These are phyloP conservation scores for Epichloe typhina DNA, from an alignment of 2,329 filamentous ascomycete species.

Conservation along the genomic window DNA sequence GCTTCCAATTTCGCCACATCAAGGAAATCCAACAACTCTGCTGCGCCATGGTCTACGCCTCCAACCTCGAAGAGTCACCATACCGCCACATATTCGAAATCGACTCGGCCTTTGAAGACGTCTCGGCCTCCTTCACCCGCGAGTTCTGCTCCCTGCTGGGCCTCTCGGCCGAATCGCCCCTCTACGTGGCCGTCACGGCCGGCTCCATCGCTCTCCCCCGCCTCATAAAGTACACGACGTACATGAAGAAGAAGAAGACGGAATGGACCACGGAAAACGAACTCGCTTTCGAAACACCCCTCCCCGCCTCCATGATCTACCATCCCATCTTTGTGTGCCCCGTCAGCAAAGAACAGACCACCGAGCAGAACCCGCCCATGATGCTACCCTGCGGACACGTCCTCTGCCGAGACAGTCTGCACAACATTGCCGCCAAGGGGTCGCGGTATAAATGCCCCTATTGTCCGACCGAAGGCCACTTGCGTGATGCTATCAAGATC, in stretches of 20 bases:
- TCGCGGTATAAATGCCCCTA: constrained; percentile 89
- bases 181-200: constrained; percentile 86
- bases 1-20: constrained; percentile 63
- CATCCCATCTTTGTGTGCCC: constrained; percentile 97
- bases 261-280: constrained; percentile 93
- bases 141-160: constrained; percentile 91
- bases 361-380: constrained; percentile 86
- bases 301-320: constrained; percentile 54
- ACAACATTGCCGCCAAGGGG: constrained; percentile 65
- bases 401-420: constrained; percentile 71
- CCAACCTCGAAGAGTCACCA: constrained; percentile 63
- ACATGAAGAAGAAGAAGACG: constrained; percentile 78
- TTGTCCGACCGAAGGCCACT: constrained; percentile 71
- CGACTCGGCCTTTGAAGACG: constrained; percentile 64
- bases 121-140: constrained; percentile 74
- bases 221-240: constrained; percentile 74
- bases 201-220: constrained; percentile 84
- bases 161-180: constrained; percentile 78
- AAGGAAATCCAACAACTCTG: constrained; percentile 71
- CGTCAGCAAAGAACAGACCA: constrained; percentile 92
- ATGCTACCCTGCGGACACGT: constrained; percentile 95
- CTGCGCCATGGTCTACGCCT: constrained; percentile 65
- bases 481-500: constrained; percentile 64
- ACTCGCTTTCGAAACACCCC: constrained; percentile 61
- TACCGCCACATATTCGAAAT: constrained; percentile 71